phyloP scores from a whole-genome alignment of 1,284 basidiomycete genomes.

The Ustilago nuda region DNA sequence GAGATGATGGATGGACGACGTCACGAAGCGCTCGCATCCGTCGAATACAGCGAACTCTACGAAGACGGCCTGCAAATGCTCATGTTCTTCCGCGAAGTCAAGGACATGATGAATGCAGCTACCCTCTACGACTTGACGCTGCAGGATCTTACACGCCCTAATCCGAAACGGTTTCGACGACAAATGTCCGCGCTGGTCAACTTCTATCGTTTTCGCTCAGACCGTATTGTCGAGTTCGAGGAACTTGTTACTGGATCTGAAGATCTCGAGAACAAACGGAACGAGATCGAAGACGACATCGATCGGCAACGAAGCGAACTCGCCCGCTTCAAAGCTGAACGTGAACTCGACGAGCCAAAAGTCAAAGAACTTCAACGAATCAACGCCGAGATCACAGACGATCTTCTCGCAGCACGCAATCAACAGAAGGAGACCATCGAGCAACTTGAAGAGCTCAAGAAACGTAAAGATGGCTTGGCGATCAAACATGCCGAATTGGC shows the following conservation, averaged over 20 bases:
- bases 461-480: constrained; percentile 45
- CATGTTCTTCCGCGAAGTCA: constrained; percentile 64
- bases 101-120: constrained; percentile 65
- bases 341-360: constrained; percentile 75
- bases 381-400: constrained; percentile 84
- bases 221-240: constrained; percentile 73
- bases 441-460: constrained; percentile 55
- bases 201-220: constrained; percentile 66
- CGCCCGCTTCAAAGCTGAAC: constrained; percentile 62
- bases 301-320: constrained; percentile 74
- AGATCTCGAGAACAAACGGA: constrained; percentile 75
- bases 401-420: constrained; percentile 71
- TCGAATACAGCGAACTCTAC: constrained; percentile 59
- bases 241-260: constrained; percentile 75
- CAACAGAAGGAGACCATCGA: constrained; percentile 55
- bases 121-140: constrained; percentile 64
- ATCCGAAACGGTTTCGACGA: constrained; percentile 63
- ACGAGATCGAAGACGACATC: constrained; percentile 72
- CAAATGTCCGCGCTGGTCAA: constrained; percentile 68
- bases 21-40: constrained; percentile 34
- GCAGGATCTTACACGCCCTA: constrained; percentile 64
- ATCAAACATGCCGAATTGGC: constrained; percentile 56
- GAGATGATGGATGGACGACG: constrained; percentile 59
- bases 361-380: constrained; percentile 77
- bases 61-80: constrained; percentile 61